phyloP scores from a whole-genome alignment of 2,329 filamentous ascomycete species.

The Fusarium sp. region DNA sequence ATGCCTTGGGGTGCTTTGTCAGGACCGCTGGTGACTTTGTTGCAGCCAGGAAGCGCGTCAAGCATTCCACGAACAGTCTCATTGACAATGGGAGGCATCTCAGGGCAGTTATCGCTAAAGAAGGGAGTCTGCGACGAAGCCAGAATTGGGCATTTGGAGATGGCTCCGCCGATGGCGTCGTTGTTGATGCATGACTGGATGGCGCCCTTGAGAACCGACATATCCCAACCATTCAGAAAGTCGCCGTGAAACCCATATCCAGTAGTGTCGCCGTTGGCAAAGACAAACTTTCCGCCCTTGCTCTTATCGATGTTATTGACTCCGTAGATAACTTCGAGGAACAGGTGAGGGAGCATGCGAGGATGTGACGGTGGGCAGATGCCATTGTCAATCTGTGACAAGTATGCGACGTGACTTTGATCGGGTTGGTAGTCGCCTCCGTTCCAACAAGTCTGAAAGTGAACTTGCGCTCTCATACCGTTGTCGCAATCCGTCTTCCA shows the following conservation, averaged over 20 bases:
- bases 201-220: constrained; percentile 25
- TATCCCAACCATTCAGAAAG: constrained; percentile 39
- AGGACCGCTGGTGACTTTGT: constrained; percentile 30
- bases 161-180: constrained; percentile 24
- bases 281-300: constrained; percentile 39
- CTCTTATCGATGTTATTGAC: constrained; percentile 42
- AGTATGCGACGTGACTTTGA: constrained; percentile 41
- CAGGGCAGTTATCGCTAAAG: constrained; percentile 37
- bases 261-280: constrained; percentile 41
- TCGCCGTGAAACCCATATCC: constrained; percentile 42
- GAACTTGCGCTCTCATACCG: constrained; percentile 41
- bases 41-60: constrained; percentile 35
- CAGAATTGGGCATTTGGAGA: constrained; percentile 30
- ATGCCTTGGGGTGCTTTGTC: constrained; percentile 10
- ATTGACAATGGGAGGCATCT: constrained; percentile 32
- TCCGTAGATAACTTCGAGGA: constrained; percentile 41
- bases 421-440: constrained; percentile 36
- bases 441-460: constrained; percentile 43
- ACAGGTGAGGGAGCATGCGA: constrained; percentile 36
- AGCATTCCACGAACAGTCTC: constrained; percentile 36
- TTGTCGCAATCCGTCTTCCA: constrained; percentile 37
- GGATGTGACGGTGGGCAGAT: constrained; percentile 39
- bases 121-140: constrained; percentile 38
- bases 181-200: constrained; percentile 40
- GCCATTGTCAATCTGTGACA: constrained; percentile 42